Evolutionary conservation across 331 rosid species (phyloP).

Genomic region (Prunus yedoensis): DNA sequence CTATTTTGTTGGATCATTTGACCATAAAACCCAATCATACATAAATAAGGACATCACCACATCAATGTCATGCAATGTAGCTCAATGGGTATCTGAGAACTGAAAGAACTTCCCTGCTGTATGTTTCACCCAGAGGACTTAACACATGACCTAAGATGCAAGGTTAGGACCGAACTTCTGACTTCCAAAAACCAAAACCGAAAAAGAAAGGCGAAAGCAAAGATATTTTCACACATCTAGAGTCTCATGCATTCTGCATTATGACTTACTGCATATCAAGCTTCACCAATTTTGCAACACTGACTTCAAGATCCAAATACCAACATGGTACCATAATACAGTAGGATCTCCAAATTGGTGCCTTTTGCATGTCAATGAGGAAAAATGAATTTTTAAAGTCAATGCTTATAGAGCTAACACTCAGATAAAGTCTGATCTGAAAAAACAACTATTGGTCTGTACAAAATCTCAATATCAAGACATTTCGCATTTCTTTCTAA

Average conservation of each 20-base stretch:
- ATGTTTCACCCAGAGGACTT: too few relatives aligned
- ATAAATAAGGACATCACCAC: too few relatives aligned
- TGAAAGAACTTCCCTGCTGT: too few relatives aligned
- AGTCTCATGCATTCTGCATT: background rate
- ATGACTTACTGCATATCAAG: background rate
- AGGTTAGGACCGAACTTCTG: background rate
- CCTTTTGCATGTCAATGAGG: background rate
- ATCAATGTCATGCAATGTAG: too few relatives aligned
- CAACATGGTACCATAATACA: background rate
- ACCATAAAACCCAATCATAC: too few relatives aligned
- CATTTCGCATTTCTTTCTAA: background rate
- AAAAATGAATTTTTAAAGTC: background rate
- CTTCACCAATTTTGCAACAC: too few relatives aligned
- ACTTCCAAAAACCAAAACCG: background rate
- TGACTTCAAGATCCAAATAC: background rate
- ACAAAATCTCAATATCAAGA: background rate
- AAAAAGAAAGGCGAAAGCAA: background rate
- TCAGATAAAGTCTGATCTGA: background rate
- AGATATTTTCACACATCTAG: background rate
- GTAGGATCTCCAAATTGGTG: background rate
- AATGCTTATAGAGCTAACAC: background rate
- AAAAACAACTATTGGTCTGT: background rate
- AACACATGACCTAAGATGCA: background rate
- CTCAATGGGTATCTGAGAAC: too few relatives aligned
- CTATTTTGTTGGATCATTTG: too few relatives aligned